Conservation (phyloP, 2,329 filamentous ascomycete genomes). For the Bisporella sp. region DNA sequence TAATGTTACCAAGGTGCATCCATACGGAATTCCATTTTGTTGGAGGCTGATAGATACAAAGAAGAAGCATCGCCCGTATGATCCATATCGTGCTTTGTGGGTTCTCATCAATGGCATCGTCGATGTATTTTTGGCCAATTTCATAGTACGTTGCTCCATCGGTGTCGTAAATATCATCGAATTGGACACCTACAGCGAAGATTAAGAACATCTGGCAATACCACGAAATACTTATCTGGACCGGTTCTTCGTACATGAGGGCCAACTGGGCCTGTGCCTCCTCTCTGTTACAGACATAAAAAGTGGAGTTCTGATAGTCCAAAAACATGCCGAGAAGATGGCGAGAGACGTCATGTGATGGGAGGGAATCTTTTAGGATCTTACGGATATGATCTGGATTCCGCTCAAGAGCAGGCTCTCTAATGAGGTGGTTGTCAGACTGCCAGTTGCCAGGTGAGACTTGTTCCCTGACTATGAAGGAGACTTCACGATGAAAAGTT, state of each 20-base stretch:
- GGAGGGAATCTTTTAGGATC: slow-evolving; percentile 9
- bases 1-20: too few species aligned
- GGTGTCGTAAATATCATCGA: slow-evolving; percentile 10
- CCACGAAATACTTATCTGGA: slow-evolving; percentile 10
- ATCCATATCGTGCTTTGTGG: slow-evolving; percentile 13
- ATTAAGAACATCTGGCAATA: slow-evolving; percentile 14
- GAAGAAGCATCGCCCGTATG: slow-evolving; percentile 12
- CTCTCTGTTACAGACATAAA: slow-evolving; percentile 10
- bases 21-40: slow-evolving; percentile 12
- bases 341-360: slow-evolving; percentile 8
- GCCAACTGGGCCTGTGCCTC: slow-evolving; percentile 6
- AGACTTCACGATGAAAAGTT: slow-evolving; percentile 7
- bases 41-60: slow-evolving; percentile 11
- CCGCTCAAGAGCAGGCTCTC: slow-evolving; percentile 7
- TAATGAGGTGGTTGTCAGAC: slow-evolving; percentile 3
- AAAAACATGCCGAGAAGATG: slow-evolving; percentile 10
- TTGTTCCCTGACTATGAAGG: slow-evolving; percentile 4
- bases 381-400: slow-evolving; percentile 9
- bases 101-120: slow-evolving; percentile 12
- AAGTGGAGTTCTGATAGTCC: slow-evolving; percentile 11
- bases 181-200: slow-evolving; percentile 11
- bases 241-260: slow-evolving; percentile 10
- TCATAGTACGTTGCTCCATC: slow-evolving; percentile 9
- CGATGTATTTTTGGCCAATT: slow-evolving; percentile 10
- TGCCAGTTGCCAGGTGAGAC: slow-evolving; percentile 1